Base-by-base conservation (phyloP, 2,329 filamentous ascomycete genomes). In the Colletotrichum horii region DNA sequence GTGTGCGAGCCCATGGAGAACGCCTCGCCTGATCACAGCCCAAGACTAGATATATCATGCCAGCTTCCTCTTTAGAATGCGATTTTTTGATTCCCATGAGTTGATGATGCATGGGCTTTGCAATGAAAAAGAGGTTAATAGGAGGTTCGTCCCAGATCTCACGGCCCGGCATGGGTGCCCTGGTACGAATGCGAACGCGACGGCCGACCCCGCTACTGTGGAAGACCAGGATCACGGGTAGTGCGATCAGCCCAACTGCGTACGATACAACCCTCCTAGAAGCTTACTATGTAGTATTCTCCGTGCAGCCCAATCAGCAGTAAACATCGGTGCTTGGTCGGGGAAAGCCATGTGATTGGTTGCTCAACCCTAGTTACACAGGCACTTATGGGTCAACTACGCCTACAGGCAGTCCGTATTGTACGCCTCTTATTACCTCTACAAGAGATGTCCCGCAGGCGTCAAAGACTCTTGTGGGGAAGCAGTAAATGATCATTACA, bases 71-170 rank as follows among this genome's bases (percentile, higher is more conserved):
- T 52, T 0, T 1, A 52, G 0, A 52, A 22, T 52, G n/a, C 43
- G 11, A 22, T 52, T 52, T n/a, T 52, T 52, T 8, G 43, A 52
- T 52, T 24, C n/a, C 43, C 43, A 52, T 22, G 9, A 52, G 43
- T 52, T 52, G 43, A 52, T 52, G 43, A 52, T 24, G n/a, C 3
- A 22, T 52, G 43, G 43, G 43, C n/a, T 52, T 52, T 52, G n/a
- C 3, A 1, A n/a, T 0, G n/a, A 22, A 14, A 1, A 14, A 52
- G n/a, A 52, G 2, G n/a, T 22, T n/a, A 52, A 7, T n/a, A 22
- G 43, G 43, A 0, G 43, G 43, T 52, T 52, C 43, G 43, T 52
- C 43, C n/a, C n/a, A 52, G n/a, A 8, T 52, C n/a, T 52, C n/a
- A 52, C 11, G 43, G 43, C 11, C 0, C 0, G n/a, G 43, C 43